Evolutionary conservation across 1,284 basidiomycete species (phyloP).

Genomic region (Cutaneotrichosporon arboriforme): DNA sequence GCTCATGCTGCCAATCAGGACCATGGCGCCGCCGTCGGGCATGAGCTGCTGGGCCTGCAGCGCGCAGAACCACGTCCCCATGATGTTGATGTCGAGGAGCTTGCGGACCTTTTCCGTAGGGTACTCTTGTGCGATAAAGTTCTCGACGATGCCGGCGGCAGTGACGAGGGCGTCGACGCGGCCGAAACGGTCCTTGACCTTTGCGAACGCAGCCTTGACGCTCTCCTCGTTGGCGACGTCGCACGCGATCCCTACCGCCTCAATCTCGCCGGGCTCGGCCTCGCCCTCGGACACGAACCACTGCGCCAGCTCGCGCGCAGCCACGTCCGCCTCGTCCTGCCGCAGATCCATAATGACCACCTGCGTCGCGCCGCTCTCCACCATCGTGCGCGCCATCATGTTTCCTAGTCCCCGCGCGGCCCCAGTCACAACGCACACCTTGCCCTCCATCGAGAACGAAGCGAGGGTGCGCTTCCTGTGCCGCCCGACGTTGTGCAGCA

Average conservation of each 20-base stretch:
- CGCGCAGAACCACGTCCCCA: conserved; percentile 78
- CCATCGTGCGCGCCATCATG: conserved; percentile 81
- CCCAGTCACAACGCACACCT: conserved; percentile 93
- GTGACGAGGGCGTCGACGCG: conserved; percentile 60
- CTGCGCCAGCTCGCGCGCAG: conserved; percentile 67
- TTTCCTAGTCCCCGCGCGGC: conserved; percentile 84
- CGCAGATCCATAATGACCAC: conserved; percentile 82
- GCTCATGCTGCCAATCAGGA: conserved; percentile 86
- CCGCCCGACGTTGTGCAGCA: conserved; percentile 32
- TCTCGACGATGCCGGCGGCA: conserved; percentile 87
- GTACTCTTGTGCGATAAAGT: conserved; percentile 86
- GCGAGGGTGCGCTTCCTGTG: conserved; percentile 40
- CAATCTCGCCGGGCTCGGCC: conserved; percentile 58
- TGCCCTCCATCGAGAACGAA: conserved; percentile 42
- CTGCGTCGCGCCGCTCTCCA: conserved; percentile 72
- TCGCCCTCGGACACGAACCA: conserved; percentile 57
- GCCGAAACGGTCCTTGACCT: conserved; percentile 69
- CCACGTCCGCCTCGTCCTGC: conserved; percentile 62
- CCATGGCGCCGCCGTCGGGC: conserved; percentile 63
- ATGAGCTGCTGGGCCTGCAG: conserved; percentile 73
- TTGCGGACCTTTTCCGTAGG: conserved; percentile 74
- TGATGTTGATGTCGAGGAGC: conserved; percentile 88
- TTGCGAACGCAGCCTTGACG: conserved; percentile 66
- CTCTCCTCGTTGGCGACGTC: conserved; percentile 79
- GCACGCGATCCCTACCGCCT: conserved; percentile 72